Conservation (phyloP, 768 basidiomycete genomes). For the Phanerochaete carnosa region DNA sequence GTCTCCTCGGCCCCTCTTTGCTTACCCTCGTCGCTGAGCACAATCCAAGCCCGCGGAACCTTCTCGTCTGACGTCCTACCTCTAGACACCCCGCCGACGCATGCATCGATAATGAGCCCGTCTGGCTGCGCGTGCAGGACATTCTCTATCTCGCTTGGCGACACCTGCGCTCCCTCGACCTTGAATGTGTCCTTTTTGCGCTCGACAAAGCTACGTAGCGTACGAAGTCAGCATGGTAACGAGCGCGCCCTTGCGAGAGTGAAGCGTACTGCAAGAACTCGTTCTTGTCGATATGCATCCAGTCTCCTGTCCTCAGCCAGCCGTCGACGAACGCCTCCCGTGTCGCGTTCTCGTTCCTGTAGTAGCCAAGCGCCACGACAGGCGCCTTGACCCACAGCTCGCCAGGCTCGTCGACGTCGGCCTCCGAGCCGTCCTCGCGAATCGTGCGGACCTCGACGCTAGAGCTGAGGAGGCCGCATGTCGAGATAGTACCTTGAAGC, state of each 20-base stretch:
- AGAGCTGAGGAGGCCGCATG: conserved; percentile 57
- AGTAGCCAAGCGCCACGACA: conserved; percentile 66
- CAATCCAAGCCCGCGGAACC: conserved; percentile 76
- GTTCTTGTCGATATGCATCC: conserved; percentile 55
- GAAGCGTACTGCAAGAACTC: conserved; percentile 61
- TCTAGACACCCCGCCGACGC: conserved; percentile 72
- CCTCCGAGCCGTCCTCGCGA: conserved; percentile 55
- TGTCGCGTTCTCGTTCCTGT: conserved; percentile 66
- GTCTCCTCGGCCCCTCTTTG: conserved; percentile 40
- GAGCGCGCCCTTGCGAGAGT: background rate
- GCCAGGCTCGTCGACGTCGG: conserved; percentile 56
- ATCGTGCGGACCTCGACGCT: conserved; percentile 63
- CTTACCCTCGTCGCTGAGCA: conserved; percentile 55
- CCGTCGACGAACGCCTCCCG: conserved; percentile 61
- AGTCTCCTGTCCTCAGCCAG: conserved; percentile 77
- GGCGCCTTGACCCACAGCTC: conserved; percentile 59
- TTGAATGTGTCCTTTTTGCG: conserved; percentile 81
- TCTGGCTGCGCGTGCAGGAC: conserved; percentile 60
- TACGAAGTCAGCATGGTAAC: background rate
- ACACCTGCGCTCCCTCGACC: conserved; percentile 76
- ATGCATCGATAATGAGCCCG: conserved; percentile 57
- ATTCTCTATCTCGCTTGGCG: conserved; percentile 78
- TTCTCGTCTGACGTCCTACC: conserved; percentile 71
- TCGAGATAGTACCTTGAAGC: conserved; percentile 37
- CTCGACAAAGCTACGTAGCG: conserved; percentile 59